Percentiles rank a stretch among this genome's conserved stretches.
Evolutionary conservation across 2,329 filamentous ascomycete genomes (phyloP).

Genomic region (Botrytis squamosa): DNA sequence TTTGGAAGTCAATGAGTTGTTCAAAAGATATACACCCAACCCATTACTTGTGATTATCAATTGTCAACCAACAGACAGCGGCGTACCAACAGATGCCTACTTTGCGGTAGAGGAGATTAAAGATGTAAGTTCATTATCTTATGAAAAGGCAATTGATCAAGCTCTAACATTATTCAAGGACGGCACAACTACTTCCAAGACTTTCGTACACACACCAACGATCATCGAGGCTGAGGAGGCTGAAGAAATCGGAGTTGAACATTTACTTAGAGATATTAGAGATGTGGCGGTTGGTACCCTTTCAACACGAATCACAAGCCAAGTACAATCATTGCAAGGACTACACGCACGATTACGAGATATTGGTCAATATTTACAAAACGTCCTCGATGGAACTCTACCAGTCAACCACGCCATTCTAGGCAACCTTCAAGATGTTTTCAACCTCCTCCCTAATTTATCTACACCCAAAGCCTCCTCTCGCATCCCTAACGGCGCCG

Average conservation of each 20-base stretch:
- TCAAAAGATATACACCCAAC: slow-evolving; percentile 98
- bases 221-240: slow-evolving; percentile 99
- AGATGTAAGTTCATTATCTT: slow-evolving; percentile 64
- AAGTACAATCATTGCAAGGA: slow-evolving; percentile 94
- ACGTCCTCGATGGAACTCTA: slow-evolving; percentile 87
- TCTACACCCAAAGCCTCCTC: slow-evolving; percentile 73
- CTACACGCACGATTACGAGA: slow-evolving; percentile 92
- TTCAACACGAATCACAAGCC: slow-evolving; percentile 94
- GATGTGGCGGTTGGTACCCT: slow-evolving; percentile 97
- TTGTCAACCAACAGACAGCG: slow-evolving; percentile 96
- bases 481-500: slow-evolving; percentile 47
- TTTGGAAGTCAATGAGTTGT: slow-evolving; percentile 98
- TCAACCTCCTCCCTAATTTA: slow-evolving; percentile 96
- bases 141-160: not conserved
- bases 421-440: slow-evolving; percentile 97
- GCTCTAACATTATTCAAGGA: slow-evolving; percentile 57
- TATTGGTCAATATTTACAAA: slow-evolving; percentile 92
- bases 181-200: slow-evolving; percentile 93
- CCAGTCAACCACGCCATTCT: slow-evolving; percentile 97
- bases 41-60: slow-evolving; percentile 97
- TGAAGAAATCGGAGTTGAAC: slow-evolving; percentile 98
- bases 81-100: slow-evolving; percentile 97
- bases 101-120: slow-evolving; percentile 99
- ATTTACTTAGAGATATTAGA: slow-evolving; percentile 94
- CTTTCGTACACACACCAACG: slow-evolving; percentile 96